Evolutionary conservation across 305 asterid genomes (phyloP).

Genomic region (Lippia alba): DNA sequence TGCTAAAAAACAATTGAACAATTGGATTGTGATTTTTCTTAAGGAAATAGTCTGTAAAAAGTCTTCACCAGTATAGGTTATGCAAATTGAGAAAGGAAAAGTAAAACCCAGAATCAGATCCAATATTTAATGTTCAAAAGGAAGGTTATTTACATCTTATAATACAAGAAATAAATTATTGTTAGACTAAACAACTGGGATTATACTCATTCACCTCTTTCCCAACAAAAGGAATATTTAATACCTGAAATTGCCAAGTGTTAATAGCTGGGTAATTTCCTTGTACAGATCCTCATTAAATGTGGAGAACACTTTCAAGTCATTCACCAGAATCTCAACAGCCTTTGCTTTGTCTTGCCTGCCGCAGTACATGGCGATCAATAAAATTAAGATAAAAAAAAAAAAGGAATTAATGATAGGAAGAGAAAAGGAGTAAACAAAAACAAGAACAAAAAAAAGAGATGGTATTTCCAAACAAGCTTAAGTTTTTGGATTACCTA

Average conservation of each 20-base stretch:
- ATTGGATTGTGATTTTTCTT: constrained; percentile 5
- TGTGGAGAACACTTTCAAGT: constrained; percentile 82
- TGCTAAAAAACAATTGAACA: not conserved
- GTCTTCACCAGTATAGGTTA: not conserved
- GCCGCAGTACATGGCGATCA: constrained; percentile 22
- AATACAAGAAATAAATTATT: not conserved
- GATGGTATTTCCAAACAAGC: constrained; percentile 16
- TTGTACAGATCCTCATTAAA: constrained; percentile 80
- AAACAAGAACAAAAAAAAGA: not conserved
- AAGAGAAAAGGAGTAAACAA: too few relatives aligned
- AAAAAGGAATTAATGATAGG: not conserved
- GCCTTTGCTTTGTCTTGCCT: constrained; percentile 89
- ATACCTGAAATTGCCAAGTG: constrained; percentile 83
- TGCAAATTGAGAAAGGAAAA: not conserved
- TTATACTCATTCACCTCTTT: constrained; percentile 20
- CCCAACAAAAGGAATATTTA: constrained; percentile 24
- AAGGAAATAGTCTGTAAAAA: not conserved
- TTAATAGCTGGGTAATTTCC: constrained; percentile 84
- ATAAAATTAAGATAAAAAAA: not conserved
- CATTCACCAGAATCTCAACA: constrained; percentile 77
- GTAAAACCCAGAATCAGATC: constrained; percentile 11
- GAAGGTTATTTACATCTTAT: constrained; percentile 9
- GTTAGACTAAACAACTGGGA: constrained; percentile 23
- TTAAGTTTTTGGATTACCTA: constrained; percentile 46
- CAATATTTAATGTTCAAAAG: not conserved